Percentiles rank a stretch among this genome's conserved stretches.
These are phyloP conservation scores for maize (Zea mays) DNA, from an alignment of 176 grass and related monocot genomes.

Conservation along the genomic window Zm-B73-REFERENCE-NAM-5.0 NC_050102.1:131734501-131735000, in stretches of 20 bases:
- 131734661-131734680: constrained; percentile 93
- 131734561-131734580: constrained; percentile 70
- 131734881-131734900: no score
- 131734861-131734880: no score
- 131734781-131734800: constrained; percentile 2
- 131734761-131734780: background rate
- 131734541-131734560: constrained; percentile 38
- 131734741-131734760: constrained; percentile 15
- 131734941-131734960: no score
- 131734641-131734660: constrained; percentile 91
- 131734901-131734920: no score
- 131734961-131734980: no score
- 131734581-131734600: constrained; percentile 97
- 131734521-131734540: background rate
- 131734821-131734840: no score
- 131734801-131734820: no score
- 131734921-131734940: no score
- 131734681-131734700: constrained; percentile 71
- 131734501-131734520: constrained; percentile 10
- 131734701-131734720: constrained; percentile 18
- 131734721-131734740: constrained; percentile 19
- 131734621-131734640: constrained; percentile 78
- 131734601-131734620: constrained; percentile 94
- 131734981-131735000: no score
- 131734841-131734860: no score